Evolutionary conservation across 208 protist species (phyloP).

Genomic region (Acanthamoeba lenticulata): DNA sequence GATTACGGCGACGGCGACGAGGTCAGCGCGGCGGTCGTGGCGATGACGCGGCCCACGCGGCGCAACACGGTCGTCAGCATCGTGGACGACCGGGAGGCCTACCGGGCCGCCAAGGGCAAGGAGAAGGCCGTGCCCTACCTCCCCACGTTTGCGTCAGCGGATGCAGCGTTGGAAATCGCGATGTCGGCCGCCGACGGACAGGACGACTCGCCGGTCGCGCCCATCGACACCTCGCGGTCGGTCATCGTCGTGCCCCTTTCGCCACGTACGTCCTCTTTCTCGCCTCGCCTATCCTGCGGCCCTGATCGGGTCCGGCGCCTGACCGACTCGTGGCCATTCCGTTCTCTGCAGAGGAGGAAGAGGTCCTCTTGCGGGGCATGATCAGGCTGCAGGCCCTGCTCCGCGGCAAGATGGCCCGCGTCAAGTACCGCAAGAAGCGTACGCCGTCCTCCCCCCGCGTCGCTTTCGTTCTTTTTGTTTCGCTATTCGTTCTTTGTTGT

Average conservation of each 20-base stretch:
- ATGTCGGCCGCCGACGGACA: no score
- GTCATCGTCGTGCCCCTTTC: not conserved
- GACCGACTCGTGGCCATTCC: no score
- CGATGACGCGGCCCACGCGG: no score
- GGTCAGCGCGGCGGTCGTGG: no score
- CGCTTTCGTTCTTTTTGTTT: not conserved
- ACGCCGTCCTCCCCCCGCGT: not conserved
- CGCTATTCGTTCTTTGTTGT: not conserved
- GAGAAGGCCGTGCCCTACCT: not conserved
- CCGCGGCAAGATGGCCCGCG: not conserved
- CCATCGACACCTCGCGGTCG: no score
- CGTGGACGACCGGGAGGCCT: not conserved
- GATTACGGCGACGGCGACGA: no score
- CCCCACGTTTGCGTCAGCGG: no score
- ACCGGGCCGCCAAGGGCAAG: constrained; percentile 14
- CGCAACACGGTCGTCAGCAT: not conserved
- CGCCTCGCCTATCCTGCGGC: not conserved
- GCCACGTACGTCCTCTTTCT: not conserved
- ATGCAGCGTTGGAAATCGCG: not conserved
- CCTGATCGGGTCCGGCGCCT: not conserved
- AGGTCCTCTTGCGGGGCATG: not conserved
- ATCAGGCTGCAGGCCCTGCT: not conserved
- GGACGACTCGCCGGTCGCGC: no score
- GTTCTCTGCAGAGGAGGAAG: not conserved
- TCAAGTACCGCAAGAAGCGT: not conserved